These are phyloP conservation scores for Arabidopsis lyrata DNA, from an alignment of 441 rosid genomes.

Conservation along the genomic window DNA sequence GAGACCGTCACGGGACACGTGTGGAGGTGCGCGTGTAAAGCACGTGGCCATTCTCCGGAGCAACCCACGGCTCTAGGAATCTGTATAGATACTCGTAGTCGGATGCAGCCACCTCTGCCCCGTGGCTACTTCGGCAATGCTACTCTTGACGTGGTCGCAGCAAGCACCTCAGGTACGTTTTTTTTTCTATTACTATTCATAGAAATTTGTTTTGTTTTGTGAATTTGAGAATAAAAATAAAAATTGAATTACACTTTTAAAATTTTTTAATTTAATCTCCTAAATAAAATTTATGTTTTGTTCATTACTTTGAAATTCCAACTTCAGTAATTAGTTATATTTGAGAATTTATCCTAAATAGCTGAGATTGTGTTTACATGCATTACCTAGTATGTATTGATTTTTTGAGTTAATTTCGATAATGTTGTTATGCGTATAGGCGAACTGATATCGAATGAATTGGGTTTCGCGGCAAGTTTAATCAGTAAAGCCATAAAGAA, in stretches of 20 bases:
- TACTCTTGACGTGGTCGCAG: conserved; percentile 53
- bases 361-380: too few relatives aligned
- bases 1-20: conserved; percentile 65
- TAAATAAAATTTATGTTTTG: not conserved
- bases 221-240: not conserved
- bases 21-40: conserved; percentile 67
- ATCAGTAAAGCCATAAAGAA: conserved; percentile 56
- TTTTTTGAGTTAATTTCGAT: not conserved
- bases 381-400: too few relatives aligned
- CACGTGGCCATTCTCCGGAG: conserved; percentile 52
- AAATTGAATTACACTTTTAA: not conserved
- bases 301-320: too few relatives aligned
- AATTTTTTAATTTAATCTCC: not conserved
- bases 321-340: too few relatives aligned
- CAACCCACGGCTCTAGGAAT: conserved; percentile 57
- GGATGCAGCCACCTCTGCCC: conserved; percentile 47
- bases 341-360: too few relatives aligned
- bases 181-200: not conserved
- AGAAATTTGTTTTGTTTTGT: not conserved
- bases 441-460: conserved; percentile 52
- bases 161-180: conserved; percentile 47
- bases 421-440: conserved; percentile 31
- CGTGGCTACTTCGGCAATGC: conserved; percentile 58
- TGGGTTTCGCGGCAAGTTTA: conserved; percentile 46
- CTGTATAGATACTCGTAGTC: conserved; percentile 44